A percentile compares a stretch with the other conserved stretches of the same genome.
Conservation (phyloP, 345 rosid genomes). For the Acer campestre region DNA sequence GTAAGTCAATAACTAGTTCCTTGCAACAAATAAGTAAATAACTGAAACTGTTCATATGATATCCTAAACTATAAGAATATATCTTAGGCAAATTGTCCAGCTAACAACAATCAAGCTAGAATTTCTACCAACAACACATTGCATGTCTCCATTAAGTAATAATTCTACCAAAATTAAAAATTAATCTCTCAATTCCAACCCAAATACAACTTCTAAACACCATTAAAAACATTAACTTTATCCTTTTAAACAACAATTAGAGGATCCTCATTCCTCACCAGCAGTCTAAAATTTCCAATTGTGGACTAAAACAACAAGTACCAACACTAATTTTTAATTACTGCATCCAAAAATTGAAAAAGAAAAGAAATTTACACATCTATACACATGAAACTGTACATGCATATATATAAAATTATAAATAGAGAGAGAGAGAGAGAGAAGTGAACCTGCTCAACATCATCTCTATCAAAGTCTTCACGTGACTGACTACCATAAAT, state of each 20-base stretch:
- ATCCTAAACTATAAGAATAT: background rate
- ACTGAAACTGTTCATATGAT: background rate
- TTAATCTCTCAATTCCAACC: background rate
- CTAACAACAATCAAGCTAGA: background rate
- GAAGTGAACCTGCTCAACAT: conserved; percentile 85
- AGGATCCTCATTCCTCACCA: background rate
- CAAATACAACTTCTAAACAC: background rate
- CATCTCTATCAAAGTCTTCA: conserved; percentile 93
- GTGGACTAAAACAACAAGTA: background rate
- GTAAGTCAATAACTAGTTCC: background rate
- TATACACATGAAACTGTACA: background rate
- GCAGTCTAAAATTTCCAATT: background rate
- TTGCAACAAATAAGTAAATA: background rate
- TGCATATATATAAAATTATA: background rate
- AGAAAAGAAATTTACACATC: background rate
- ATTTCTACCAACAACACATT: background rate
- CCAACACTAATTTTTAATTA: background rate
- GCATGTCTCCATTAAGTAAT: background rate
- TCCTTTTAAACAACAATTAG: background rate
- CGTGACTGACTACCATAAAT: conserved; percentile 89
- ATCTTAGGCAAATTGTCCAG: background rate
- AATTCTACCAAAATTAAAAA: background rate
- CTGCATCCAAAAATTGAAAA: background rate
- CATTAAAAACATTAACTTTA: background rate
- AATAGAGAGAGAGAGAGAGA: conserved; percentile 7